Evolutionary conservation across 106 monocot species (phyloP).

Genomic region (Allium fistulosum): DNA sequence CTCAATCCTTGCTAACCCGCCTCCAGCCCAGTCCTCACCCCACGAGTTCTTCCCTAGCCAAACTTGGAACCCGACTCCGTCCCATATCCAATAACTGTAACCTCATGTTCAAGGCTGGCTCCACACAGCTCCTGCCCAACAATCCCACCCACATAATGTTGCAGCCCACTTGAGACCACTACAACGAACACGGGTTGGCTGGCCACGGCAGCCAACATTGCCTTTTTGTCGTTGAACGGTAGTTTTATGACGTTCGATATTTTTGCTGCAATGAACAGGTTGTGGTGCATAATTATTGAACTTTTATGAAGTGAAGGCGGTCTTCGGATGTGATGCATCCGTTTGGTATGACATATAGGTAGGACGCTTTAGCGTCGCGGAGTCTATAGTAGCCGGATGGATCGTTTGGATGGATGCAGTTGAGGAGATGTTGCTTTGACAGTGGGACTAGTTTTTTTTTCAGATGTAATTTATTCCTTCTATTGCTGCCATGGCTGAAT

Average conservation of each 20-base stretch:
- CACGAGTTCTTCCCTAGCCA: constrained; percentile 60
- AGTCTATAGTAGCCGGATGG: too few species aligned
- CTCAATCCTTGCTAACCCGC: constrained; percentile 35
- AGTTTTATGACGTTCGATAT: constrained; percentile 25
- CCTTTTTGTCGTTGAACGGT: constrained; percentile 12
- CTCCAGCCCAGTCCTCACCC: constrained; percentile 45
- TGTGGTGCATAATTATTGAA: constrained; percentile 8
- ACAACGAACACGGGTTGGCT: constrained; percentile 35
- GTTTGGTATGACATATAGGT: constrained; percentile 19
- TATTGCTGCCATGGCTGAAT: too few species aligned
- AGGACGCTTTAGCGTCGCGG: too few species aligned
- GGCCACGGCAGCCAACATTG: constrained; percentile 23
- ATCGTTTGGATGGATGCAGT: too few species aligned
- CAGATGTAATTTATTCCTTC: too few species aligned
- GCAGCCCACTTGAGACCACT: constrained; percentile 21
- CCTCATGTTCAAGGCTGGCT: constrained; percentile 31
- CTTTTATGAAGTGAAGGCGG: constrained; percentile 19
- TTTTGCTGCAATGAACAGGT: background rate
- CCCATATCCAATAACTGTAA: constrained; percentile 35
- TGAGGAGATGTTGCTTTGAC: too few species aligned
- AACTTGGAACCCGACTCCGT: constrained; percentile 9
- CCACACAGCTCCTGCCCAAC: constrained; percentile 26
- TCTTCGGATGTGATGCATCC: constrained; percentile 20
- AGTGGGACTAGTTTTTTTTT: too few species aligned
- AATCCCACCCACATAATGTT: constrained; percentile 25